Conservation (phyloP, 2,329 filamentous ascomycete genomes). For the Colletotrichum cuscutae region DNA sequence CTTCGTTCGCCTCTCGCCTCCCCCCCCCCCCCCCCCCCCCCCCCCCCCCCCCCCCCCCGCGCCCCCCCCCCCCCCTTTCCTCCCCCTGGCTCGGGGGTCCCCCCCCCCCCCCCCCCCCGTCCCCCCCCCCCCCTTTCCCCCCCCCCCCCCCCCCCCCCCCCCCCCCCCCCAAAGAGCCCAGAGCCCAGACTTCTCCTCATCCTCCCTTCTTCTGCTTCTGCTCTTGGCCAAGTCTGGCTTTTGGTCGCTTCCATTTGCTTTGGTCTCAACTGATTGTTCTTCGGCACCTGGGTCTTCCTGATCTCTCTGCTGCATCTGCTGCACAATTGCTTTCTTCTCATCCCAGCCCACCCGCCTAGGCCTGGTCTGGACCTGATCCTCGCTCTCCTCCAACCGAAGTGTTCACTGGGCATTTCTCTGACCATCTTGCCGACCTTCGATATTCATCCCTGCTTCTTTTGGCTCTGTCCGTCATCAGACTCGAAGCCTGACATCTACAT, state of each 20-base stretch:
- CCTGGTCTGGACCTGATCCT: not conserved
- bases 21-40: too few species aligned
- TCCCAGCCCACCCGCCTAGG: not conserved
- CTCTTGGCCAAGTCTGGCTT: not conserved
- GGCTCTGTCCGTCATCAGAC: not conserved
- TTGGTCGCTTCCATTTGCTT: not conserved
- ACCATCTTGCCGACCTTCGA: not conserved
- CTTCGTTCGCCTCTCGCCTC: not conserved
- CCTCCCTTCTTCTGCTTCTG: not conserved
- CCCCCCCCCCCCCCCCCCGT: too few species aligned
- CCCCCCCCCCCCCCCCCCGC: too few species aligned
- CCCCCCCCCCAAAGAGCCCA: too few species aligned
- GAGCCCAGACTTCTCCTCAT: not conserved
- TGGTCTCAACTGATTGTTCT: not conserved
- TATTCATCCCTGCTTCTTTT: not conserved
- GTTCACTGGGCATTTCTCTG: not conserved
- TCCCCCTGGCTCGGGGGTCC: too few species aligned
- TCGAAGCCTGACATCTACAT: not conserved
- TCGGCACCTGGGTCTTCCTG: not conserved
- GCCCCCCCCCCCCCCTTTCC: too few species aligned
- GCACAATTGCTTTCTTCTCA: slow-evolving; percentile 13
- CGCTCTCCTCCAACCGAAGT: not conserved
- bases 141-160: too few species aligned
- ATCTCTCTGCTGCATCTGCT: not conserved
- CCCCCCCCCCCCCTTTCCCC: too few species aligned